phyloP scores from a whole-genome alignment of 73 alveolate genomes.

The Paramecium caudatum region DNA sequence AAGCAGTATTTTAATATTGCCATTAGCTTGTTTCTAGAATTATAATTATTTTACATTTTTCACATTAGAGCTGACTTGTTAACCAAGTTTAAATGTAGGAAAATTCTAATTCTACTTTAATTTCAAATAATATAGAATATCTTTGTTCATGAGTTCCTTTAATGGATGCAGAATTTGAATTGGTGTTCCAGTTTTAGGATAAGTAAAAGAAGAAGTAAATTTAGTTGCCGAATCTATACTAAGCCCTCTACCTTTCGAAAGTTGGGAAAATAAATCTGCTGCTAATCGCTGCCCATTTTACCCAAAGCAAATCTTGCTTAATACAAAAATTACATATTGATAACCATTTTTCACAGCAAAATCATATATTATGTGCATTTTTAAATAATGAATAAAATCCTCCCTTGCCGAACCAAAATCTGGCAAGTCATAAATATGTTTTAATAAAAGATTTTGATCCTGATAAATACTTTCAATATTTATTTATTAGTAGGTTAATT shows the following conservation, averaged over 20 bases:
- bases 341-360: constrained; percentile 29
- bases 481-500: background rate
- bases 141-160: constrained; percentile 30
- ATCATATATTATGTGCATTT: background rate
- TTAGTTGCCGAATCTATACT: constrained; percentile 35
- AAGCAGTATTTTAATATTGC: constrained; percentile 32
- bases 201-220: background rate
- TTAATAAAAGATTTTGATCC: background rate
- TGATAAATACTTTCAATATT: background rate
- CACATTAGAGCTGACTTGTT: background rate
- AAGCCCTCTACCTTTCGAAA: constrained; percentile 42
- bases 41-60: background rate
- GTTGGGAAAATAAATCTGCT: constrained; percentile 13
- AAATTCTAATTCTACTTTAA: background rate
- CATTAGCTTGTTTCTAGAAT: background rate
- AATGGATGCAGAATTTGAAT: constrained; percentile 11
- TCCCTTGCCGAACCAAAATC: constrained; percentile 41
- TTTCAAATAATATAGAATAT: constrained; percentile 30
- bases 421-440: background rate
- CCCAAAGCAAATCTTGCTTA: constrained; percentile 19
- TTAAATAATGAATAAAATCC: background rate
- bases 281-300: constrained; percentile 63
- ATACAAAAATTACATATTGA: background rate
- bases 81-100: background rate
- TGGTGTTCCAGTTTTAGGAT: background rate